phyloP scores from a whole-genome alignment of 73 alveolate genomes.

The Paramecium sexaurelia region DNA sequence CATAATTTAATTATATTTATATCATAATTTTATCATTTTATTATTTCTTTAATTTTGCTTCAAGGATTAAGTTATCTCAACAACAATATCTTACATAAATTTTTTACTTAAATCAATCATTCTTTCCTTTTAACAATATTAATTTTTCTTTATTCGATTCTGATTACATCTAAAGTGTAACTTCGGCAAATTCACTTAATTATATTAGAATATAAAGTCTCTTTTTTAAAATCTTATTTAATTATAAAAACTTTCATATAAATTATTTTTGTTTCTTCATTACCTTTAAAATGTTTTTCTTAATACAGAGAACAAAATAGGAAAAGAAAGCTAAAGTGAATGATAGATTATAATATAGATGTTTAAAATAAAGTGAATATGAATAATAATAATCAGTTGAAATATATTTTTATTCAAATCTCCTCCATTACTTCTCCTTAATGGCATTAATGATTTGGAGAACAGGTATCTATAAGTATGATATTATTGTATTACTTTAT shows the following conservation, averaged over 20 bases:
- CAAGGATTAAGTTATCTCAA: not conserved
- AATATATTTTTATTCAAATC: not conserved
- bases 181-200: not conserved
- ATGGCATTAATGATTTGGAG: not conserved
- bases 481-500: not conserved
- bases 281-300: too few relatives aligned
- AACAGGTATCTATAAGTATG: not conserved
- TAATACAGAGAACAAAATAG: too few relatives aligned
- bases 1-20: constrained; percentile 28
- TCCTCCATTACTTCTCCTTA: not conserved
- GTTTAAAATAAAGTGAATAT: not conserved
- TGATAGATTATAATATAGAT: not conserved
- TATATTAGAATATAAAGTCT: not conserved
- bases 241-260: not conserved
- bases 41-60: not conserved
- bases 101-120: not conserved
- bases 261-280: too few relatives aligned
- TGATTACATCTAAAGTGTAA: not conserved
- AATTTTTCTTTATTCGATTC: too few relatives aligned
- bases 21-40: not conserved
- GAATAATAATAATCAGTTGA: not conserved
- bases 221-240: not conserved
- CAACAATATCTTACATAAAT: too few relatives aligned
- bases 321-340: not conserved
- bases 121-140: too few relatives aligned